phyloP scores from a whole-genome alignment of 768 basidiomycete species.

The Collybia mongolica region DNA sequence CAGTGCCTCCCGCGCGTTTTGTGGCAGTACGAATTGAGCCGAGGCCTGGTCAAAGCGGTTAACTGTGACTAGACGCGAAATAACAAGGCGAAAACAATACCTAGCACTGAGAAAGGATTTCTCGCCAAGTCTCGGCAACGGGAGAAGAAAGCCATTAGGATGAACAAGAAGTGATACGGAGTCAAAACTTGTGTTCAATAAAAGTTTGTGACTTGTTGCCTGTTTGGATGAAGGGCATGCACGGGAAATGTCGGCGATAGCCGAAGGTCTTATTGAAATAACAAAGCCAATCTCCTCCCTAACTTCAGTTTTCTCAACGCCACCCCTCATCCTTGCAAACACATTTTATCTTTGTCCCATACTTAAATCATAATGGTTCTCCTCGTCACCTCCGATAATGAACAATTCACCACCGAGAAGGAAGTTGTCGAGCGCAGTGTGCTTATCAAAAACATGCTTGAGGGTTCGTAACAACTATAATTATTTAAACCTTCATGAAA shows the following conservation, averaged over 20 bases:
- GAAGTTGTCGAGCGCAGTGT: slow-evolving; percentile 94
- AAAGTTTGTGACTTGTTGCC: not conserved
- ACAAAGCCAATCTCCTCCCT: slow-evolving; percentile 21
- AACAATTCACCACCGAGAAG: slow-evolving; percentile 90
- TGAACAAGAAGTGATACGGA: slow-evolving; percentile 2
- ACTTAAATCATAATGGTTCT: slow-evolving; percentile 60
- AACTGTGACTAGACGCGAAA: slow-evolving; percentile 1
- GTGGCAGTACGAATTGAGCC: slow-evolving; percentile 90
- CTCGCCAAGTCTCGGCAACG: slow-evolving; percentile 34
- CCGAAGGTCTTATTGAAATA: slow-evolving; percentile 30
- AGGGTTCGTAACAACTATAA: slow-evolving; percentile 54
- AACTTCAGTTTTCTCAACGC: slow-evolving; percentile 6
- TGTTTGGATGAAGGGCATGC: not conserved
- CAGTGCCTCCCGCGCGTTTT: slow-evolving; percentile 93
- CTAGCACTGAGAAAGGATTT: slow-evolving; percentile 52
- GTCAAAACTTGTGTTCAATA: slow-evolving; percentile 1
- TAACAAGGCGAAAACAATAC: slow-evolving; percentile 19
- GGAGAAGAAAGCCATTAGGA: slow-evolving; percentile 47
- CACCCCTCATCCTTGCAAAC: slow-evolving; percentile 15
- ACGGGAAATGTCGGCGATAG: slow-evolving; percentile 33
- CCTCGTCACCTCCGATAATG: slow-evolving; percentile 93
- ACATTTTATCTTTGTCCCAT: slow-evolving; percentile 9
- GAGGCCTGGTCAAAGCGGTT: slow-evolving; percentile 26
- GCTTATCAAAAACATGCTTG: slow-evolving; percentile 99
- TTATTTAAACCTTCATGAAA: too few species aligned